Conservation (phyloP, 345 rosid genomes). For the Citrus hindsii region DNA sequence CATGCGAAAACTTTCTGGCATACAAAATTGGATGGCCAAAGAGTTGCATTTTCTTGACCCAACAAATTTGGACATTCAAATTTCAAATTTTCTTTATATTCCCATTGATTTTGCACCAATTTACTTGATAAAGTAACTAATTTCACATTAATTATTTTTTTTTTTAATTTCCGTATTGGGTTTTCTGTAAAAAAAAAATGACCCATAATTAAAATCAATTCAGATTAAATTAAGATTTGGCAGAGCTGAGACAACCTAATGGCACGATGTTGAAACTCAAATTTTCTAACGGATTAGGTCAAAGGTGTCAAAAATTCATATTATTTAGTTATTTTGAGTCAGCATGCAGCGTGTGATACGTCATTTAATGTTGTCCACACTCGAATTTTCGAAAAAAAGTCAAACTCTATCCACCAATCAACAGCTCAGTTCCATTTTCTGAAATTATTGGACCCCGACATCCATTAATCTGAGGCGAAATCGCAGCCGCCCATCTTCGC, state of each 20-base stretch:
- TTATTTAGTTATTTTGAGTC: constrained; percentile 5
- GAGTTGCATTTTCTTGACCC: constrained; percentile 1
- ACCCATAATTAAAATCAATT: background rate
- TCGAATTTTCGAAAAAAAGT: background rate
- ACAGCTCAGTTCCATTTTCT: background rate
- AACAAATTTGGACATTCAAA: background rate
- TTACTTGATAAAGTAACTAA: no score
- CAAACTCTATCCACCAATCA: background rate
- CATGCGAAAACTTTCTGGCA: background rate
- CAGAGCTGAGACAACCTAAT: no score
- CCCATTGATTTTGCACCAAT: background rate
- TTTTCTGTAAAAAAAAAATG: no score
- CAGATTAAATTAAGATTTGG: background rate
- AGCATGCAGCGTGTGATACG: constrained; percentile 24
- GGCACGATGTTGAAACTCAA: background rate
- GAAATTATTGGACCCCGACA: constrained; percentile 18
- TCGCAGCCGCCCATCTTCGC: background rate
- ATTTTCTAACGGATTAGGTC: background rate
- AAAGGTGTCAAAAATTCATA: background rate
- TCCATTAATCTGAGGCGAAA: constrained; percentile 4
- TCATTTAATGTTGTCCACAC: constrained; percentile 12
- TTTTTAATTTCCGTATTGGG: no score
- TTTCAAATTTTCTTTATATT: background rate
- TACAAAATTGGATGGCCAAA: background rate
- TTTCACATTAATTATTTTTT: no score